Base-by-base conservation (phyloP, 257 asterid species). In the Forsythia viridissima region DNA sequence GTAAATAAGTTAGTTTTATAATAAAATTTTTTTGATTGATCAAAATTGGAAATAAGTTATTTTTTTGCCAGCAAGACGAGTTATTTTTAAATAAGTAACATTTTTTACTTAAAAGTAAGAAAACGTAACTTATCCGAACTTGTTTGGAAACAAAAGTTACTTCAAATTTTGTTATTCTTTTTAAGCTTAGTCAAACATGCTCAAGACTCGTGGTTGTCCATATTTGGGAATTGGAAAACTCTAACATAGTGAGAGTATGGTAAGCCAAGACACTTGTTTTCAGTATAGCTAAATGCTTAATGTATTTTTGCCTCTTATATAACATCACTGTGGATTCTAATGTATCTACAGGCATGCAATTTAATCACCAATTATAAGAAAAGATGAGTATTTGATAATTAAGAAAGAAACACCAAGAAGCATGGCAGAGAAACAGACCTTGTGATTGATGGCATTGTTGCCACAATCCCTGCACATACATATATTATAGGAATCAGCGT, bases 371-470 rank as follows among this genome's bases (percentile, higher is more conserved):
- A 55, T 55, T 55, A 55, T 55, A 55, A 55, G 38, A 70, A 70
- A 6, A 81, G 21, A 42, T 9, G 11, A 70, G 24, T 34, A 15
- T 7, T 4, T n/a, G 1, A 18, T 52, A 52, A 52, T 6, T 18
- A 16, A 52, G 6, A 52, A 16, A 13, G 24, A 52, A 16, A 15
- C 6, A 52, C 6, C 52, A 76, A 24, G 41, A 46, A 59, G 51
- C 20, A 41, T 46, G 67, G 65, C 24, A 65, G 57, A 48, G 39
- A 79, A 65, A 51, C 12, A 13, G 24, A 95, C 99, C 98, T 95
- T 77, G 85, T 86, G 65, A 93, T 93, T 43, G 99, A 91, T 69
- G 99, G 98, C 98, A 95, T 93, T 75, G 98, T 95, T 63, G 98
- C 93, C 70, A 92, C 89, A 78, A 93, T 88, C 78, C 91, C 97